phyloP scores from a whole-genome alignment of 177 flowering plant species.

The Vitis hybrid region DNA sequence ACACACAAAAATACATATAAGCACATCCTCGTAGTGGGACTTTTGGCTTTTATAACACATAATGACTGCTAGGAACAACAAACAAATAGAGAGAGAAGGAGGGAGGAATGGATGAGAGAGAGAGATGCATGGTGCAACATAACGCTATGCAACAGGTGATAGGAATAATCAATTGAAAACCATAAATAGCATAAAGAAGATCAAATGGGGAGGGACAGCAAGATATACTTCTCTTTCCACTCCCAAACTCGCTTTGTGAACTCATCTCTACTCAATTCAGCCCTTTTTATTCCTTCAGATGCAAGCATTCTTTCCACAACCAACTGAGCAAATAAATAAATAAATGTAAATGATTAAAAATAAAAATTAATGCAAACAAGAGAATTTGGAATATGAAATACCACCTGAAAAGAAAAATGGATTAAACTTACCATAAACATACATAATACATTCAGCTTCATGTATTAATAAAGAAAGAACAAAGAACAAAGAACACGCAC shows the following conservation, averaged over 20 bases:
- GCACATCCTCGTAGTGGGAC: no score
- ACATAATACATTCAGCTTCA: background rate
- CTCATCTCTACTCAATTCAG: constrained; percentile 79
- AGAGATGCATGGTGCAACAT: no score
- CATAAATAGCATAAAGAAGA: background rate
- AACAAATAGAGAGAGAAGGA: no score
- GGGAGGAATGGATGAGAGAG: no score
- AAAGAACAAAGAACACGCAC: background rate
- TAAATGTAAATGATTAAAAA: no score
- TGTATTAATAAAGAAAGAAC: background rate
- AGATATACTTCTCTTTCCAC: constrained; percentile 89
- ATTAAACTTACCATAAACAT: background rate
- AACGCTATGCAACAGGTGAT: background rate
- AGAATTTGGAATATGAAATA: no score
- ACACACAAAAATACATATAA: no score
- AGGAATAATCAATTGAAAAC: background rate
- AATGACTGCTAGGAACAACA: no score
- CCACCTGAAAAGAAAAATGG: background rate
- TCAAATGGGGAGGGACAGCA: constrained; percentile 6
- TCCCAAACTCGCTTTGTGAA: constrained; percentile 86
- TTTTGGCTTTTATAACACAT: no score
- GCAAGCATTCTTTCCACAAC: constrained; percentile 96
- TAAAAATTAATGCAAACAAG: no score
- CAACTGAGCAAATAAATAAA: constrained; percentile 43
- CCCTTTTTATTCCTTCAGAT: constrained; percentile 84